These are phyloP conservation scores for Solanum appendiculatum DNA, from an alignment of 257 asterid species.

Conservation along the genomic window DNA sequence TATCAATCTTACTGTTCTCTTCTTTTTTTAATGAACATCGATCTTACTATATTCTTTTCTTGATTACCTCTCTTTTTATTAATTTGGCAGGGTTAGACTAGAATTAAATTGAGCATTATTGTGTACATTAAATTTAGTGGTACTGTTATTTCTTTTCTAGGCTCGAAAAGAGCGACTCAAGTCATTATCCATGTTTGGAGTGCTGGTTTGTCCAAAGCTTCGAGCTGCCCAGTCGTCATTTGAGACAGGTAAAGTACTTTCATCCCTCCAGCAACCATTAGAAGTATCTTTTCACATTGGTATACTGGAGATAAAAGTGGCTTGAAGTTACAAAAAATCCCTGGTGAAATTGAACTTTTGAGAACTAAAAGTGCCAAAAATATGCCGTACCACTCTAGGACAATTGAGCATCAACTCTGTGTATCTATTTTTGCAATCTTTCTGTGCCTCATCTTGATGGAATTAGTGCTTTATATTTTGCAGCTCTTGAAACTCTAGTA, in stretches of 20 bases:
- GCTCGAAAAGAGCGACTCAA: constrained; percentile 50
- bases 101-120: background rate
- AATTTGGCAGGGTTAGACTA: background rate
- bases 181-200: constrained; percentile 77
- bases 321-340: background rate
- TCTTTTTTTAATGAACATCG: background rate
- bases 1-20: background rate
- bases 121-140: background rate
- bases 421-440: background rate
- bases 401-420: background rate
- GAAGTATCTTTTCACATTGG: background rate
- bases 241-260: constrained; percentile 61
- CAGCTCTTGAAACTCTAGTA: constrained; percentile 69
- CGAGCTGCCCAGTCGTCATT: constrained; percentile 80
- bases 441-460: background rate
- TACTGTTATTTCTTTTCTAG: constrained; percentile 17
- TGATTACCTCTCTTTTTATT: background rate
- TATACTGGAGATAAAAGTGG: background rate
- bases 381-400: background rate
- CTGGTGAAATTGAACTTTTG: background rate
- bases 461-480: background rate
- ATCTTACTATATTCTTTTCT: background rate
- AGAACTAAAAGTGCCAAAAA: background rate
- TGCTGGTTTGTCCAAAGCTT: constrained; percentile 85
- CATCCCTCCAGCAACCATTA: background rate